Conservation (phyloP, 176 grass and related monocot species). For the Rhipidocladum racemiflorum region DNA sequence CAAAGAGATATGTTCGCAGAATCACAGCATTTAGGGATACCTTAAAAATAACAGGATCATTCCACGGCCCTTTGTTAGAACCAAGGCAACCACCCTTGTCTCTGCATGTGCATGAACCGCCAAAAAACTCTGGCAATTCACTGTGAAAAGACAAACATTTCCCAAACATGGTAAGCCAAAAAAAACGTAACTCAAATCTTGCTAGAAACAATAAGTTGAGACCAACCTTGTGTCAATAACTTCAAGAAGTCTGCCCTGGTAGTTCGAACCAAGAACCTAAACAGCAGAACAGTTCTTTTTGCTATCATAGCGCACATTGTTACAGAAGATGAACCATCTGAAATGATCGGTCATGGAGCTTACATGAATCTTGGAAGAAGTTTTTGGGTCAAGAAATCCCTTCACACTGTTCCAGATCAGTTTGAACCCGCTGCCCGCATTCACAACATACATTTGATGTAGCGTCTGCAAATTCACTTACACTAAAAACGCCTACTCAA, state of each 20-base stretch:
- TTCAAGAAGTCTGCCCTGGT: constrained; percentile 71
- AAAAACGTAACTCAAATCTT: background rate
- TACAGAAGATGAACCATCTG: background rate
- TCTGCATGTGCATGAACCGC: constrained; percentile 65
- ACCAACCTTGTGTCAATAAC: constrained; percentile 66
- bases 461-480: constrained; percentile 57
- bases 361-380: constrained; percentile 92
- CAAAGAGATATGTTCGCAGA: background rate
- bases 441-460: constrained; percentile 93
- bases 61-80: constrained; percentile 86
- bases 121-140: constrained; percentile 83
- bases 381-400: constrained; percentile 89
- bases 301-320: background rate
- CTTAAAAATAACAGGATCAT: constrained; percentile 71
- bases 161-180: background rate
- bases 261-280: constrained; percentile 78
- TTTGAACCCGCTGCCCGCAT: constrained; percentile 79
- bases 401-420: constrained; percentile 84
- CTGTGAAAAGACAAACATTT: constrained; percentile 36
- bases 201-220: background rate
- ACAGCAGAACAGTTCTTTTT: background rate
- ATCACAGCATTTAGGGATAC: constrained; percentile 11
- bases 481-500: constrained; percentile 2
- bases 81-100: constrained; percentile 70
- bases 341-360: constrained; percentile 1